Conservation (phyloP, 108 stramenopile genomes). For the Tribonema minus region DNA sequence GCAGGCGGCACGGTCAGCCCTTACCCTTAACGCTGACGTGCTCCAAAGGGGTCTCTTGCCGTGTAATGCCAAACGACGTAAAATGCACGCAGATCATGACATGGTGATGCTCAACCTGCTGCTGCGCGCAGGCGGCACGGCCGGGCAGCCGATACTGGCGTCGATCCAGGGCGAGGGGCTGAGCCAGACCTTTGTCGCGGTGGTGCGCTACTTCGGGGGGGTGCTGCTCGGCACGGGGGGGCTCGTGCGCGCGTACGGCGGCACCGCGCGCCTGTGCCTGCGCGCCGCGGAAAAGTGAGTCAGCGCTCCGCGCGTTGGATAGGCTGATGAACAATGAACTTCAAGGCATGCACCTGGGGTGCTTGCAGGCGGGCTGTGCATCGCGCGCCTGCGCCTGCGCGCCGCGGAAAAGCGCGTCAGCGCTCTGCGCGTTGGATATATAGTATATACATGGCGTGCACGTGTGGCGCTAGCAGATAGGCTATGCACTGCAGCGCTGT, state of each 20-base stretch:
- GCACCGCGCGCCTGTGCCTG: conserved; percentile 41
- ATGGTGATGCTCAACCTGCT: neutral
- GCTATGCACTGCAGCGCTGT: no score
- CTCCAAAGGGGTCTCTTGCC: neutral
- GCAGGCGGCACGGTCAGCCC: neutral
- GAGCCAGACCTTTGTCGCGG: conserved; percentile 47
- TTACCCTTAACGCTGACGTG: neutral
- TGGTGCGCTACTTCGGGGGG: conserved; percentile 54
- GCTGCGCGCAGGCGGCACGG: conserved; percentile 40
- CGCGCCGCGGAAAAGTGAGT: conserved; percentile 42
- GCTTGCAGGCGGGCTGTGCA: no score
- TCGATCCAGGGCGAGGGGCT: conserved; percentile 51
- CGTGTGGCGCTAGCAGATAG: no score
- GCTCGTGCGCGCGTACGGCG: conserved; percentile 50
- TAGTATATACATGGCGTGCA: no score
- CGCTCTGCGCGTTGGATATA: no score
- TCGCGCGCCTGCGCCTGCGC: no score
- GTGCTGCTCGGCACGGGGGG: conserved; percentile 55
- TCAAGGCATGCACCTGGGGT: no score
- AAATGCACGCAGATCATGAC: neutral
- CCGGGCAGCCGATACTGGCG: conserved; percentile 52
- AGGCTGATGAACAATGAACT: no score
- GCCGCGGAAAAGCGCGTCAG: no score
- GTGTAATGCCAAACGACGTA: neutral
- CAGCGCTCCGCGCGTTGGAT: no score